Evolutionary conservation across 2,329 filamentous ascomycete genomes (phyloP).

Genomic region (Teratosphaeria gauchensis): DNA sequence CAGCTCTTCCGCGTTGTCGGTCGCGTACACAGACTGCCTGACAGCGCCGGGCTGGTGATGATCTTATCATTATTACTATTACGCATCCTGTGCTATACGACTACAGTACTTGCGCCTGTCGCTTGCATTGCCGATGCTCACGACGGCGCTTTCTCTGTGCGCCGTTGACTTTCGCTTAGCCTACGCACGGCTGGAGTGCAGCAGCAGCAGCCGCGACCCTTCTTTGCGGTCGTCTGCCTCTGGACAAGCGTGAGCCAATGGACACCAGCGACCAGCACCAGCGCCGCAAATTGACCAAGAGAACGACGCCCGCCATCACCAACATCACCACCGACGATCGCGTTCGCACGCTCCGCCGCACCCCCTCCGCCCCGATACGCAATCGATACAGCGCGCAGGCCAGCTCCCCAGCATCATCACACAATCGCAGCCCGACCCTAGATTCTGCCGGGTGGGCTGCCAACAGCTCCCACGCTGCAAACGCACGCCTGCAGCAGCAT

Average conservation of each 20-base stretch:
- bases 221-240: no score
- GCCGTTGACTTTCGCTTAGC: neutral
- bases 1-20: neutral
- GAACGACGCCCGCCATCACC: neutral
- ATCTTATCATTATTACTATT: neutral
- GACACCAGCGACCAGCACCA: neutral
- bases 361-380: slow-evolving; percentile 5
- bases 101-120: no score
- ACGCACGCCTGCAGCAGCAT: neutral
- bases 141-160: neutral
- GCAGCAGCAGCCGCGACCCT: neutral
- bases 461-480: slow-evolving; percentile 1
- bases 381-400: slow-evolving; percentile 4
- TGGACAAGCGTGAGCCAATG: neutral
- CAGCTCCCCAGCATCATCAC: neutral
- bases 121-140: neutral
- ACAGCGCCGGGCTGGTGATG: no score
- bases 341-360: neutral
- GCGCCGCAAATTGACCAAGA: neutral
- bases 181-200: neutral
- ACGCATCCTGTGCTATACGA: neutral
- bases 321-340: neutral
- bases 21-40: no score
- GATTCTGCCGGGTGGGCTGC: neutral
- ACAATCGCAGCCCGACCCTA: slow-evolving; percentile 7